phyloP scores from a whole-genome alignment of 2,329 filamentous ascomycete species.

The Pseudocercospora eumusae region DNA sequence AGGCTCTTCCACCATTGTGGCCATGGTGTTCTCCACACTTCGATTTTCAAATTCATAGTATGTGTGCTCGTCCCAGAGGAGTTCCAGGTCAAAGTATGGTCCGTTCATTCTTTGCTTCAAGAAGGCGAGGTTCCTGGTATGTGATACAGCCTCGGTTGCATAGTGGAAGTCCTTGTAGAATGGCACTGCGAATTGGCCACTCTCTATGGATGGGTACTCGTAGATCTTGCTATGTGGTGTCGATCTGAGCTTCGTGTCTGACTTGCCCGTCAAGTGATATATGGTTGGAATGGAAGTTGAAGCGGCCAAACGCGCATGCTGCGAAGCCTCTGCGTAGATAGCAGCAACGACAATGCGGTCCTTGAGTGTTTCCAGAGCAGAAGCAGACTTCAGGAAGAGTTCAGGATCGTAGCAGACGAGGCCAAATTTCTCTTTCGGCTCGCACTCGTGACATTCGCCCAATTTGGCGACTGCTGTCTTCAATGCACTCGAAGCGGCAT shows the following conservation, averaged over 20 bases:
- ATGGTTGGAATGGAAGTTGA: constrained; percentile 31
- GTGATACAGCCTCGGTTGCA: constrained; percentile 60
- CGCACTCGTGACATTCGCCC: constrained; percentile 35
- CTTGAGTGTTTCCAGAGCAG: constrained; percentile 26
- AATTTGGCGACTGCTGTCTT: constrained; percentile 31
- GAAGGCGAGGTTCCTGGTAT: constrained; percentile 66
- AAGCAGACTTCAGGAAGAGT: constrained; percentile 31
- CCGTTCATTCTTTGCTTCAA: constrained; percentile 64
- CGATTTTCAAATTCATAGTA: constrained; percentile 69
- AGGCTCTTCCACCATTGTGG: constrained; percentile 76
- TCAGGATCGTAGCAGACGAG: constrained; percentile 35
- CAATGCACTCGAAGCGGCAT: constrained; percentile 22
- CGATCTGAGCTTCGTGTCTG: constrained; percentile 24
- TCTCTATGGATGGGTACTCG: constrained; percentile 50
- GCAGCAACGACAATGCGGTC: constrained; percentile 39
- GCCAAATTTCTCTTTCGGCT: constrained; percentile 45
- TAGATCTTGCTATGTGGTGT: constrained; percentile 37
- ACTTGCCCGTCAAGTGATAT: constrained; percentile 31
- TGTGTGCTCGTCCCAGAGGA: constrained; percentile 78
- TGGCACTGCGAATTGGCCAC: constrained; percentile 52
- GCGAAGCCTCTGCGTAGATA: constrained; percentile 37
- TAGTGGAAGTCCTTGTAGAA: constrained; percentile 55
- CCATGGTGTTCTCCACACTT: constrained; percentile 72
- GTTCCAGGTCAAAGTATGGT: constrained; percentile 72
- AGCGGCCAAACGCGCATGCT: constrained; percentile 23